Base-by-base conservation (phyloP, 1,139 yeast species). In the Kazachstania sp. region DNA sequence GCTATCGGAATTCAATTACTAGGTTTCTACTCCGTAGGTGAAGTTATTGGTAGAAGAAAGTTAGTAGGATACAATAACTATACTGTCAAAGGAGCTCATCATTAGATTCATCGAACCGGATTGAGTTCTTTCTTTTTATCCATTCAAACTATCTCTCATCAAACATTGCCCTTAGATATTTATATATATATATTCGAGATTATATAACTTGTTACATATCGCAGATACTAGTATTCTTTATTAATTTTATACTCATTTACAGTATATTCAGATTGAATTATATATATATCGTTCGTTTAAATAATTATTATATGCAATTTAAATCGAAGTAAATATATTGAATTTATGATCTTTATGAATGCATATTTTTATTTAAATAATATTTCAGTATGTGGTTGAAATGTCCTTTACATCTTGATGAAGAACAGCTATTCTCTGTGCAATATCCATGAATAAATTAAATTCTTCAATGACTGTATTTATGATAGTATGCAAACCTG, bases 1-100 rank as follows among this genome's bases (percentile, higher is more conserved):
- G 82, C 90, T 47, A 81, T 80, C 68, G 81, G 83, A 58, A 73
- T 88, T 58, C 98, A 92, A 71, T 72, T 92, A 53, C 74, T 86
- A 57, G 99, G 97, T 54, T 78, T 88, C 69, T 92, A 88, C 71
- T 82, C 97, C 30, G 75, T 92, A 45, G 99, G 99, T 66, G 98
- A 92, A 77, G 81, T 90, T 59, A 78, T 92, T 64, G 99, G 99
- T 64, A 88, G 98, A 78, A 86, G 98, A 77, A 75, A 83, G 65
- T 61, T 88, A 53, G 83, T 86, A 64, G 96, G 96, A 58, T 88
- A 88, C 77, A 60, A 44, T n/a, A 41, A 30, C 23, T 41, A 48
- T 29, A 15, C 45, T 13, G 31, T 20, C 30, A 23, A 37, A 28
- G 39, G 3, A 23, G 28, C 19, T n/a, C 39, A 37, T n/a, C 39